phyloP scores from a whole-genome alignment of 306 rosid genomes.

The Crataegus laevigata region DNA sequence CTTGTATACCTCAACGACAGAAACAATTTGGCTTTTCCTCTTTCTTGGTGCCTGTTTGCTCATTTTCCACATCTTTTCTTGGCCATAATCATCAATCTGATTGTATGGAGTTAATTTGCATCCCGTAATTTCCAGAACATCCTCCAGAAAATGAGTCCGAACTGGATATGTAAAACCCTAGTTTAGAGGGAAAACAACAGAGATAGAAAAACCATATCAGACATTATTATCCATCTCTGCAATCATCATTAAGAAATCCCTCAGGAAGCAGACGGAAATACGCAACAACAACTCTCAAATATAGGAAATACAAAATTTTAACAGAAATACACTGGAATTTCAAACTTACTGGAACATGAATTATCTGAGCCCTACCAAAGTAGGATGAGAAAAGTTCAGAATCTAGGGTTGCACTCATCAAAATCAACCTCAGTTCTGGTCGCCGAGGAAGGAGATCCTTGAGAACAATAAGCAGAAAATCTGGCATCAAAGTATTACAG shows the following conservation, averaged over 20 bases:
- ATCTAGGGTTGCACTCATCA: constrained; percentile 99
- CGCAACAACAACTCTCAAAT: not conserved
- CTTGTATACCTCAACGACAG: constrained; percentile 63
- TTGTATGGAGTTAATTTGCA: constrained; percentile 68
- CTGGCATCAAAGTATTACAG: constrained; percentile 45
- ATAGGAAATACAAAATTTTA: not conserved
- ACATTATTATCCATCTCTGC: not conserved
- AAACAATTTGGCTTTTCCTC: constrained; percentile 95
- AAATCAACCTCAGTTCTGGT: constrained; percentile 76
- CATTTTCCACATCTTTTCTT: constrained; percentile 85
- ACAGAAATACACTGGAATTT: not conserved
- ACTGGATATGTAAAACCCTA: constrained; percentile 88
- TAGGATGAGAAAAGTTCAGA: constrained; percentile 81
- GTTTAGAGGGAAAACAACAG: constrained; percentile 1
- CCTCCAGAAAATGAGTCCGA: constrained; percentile 75
- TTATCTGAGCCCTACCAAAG: constrained; percentile 54
- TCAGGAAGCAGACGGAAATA: not conserved
- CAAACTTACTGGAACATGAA: constrained; percentile 62
- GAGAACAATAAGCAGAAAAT: constrained; percentile 90
- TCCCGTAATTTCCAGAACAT: constrained; percentile 73
- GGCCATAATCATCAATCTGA: constrained; percentile 95
- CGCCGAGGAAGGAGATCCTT: constrained; percentile 84
- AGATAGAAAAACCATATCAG: not conserved
- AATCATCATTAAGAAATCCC: not conserved
- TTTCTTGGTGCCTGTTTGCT: constrained; percentile 87